phyloP scores from a whole-genome alignment of 495 filamentous ascomycete species.

The Cladorrhinum samala region DNA sequence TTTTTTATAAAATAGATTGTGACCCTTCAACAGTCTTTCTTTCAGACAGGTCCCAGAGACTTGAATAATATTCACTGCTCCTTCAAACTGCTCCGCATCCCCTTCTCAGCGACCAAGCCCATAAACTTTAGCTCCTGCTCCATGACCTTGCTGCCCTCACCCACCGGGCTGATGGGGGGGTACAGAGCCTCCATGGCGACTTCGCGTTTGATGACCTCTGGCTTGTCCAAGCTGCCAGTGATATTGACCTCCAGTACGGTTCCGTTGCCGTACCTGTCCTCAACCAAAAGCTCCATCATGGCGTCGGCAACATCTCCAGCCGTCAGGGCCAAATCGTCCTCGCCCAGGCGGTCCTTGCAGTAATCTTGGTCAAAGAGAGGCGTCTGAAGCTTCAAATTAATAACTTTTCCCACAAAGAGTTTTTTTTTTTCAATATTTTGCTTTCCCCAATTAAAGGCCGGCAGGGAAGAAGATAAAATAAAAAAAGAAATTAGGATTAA shows the following conservation, averaged over 20 bases:
- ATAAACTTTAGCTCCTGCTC: not conserved
- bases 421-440: no score
- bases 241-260: not conserved
- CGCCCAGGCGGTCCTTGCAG: not conserved
- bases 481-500: no score
- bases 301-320: not conserved
- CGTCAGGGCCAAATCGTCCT: not conserved
- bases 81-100: not conserved
- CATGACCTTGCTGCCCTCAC: not conserved
- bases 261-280: not conserved
- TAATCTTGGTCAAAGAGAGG: not conserved
- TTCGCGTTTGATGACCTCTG: not conserved
- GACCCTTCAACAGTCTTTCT: no score
- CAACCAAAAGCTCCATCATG: not conserved
- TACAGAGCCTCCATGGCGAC: not conserved
- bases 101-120: slow-evolving; percentile 3
- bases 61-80: no score
- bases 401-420: no score
- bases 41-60: no score
- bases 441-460: no score
- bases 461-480: no score
- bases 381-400: no score
- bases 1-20: no score
- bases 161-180: not conserved
- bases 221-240: not conserved